A percentile compares a stretch with the other conserved stretches of the same genome.
Evolutionary conservation across 176 grass and related monocot genomes (phyloP).

Genomic region (Triticum timopheevii): DNA sequence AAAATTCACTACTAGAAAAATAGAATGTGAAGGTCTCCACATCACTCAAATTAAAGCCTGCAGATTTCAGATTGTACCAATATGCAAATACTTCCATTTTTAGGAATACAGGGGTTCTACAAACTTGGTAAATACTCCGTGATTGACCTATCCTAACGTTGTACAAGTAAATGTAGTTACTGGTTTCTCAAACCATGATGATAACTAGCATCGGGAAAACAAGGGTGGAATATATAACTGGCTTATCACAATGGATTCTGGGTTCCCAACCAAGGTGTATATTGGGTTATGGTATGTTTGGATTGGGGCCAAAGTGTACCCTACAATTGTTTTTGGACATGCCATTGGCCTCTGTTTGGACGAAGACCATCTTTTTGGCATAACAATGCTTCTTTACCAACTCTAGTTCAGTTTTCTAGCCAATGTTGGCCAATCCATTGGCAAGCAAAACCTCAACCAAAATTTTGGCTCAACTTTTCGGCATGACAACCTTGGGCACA

Average conservation of each 20-base stretch:
- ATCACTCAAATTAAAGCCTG: neutral
- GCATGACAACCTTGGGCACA: neutral
- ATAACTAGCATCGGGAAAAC: constrained; percentile 1
- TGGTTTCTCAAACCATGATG: constrained; percentile 17
- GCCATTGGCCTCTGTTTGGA: neutral
- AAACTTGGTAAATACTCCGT: constrained; percentile 7
- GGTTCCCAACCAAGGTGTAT: neutral
- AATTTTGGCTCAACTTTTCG: neutral
- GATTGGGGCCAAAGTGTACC: too few relatives aligned
- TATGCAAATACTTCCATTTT: constrained; percentile 13
- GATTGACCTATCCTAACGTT: neutral
- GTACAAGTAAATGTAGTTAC: constrained; percentile 2
- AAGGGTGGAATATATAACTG: neutral
- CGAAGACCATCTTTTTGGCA: neutral
- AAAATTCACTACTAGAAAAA: neutral
- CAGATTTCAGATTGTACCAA: neutral
- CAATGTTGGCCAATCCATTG: neutral
- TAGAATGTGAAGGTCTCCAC: constrained; percentile 11
- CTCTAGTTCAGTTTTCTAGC: neutral
- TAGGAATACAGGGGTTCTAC: neutral
- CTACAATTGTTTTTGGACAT: neutral
- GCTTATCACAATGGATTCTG: constrained; percentile 3
- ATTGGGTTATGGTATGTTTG: neutral
- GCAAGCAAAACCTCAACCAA: neutral
- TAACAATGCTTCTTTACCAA: neutral